phyloP scores from a whole-genome alignment of 2,329 filamentous ascomycete species.

The Penicillium vulpinum region DNA sequence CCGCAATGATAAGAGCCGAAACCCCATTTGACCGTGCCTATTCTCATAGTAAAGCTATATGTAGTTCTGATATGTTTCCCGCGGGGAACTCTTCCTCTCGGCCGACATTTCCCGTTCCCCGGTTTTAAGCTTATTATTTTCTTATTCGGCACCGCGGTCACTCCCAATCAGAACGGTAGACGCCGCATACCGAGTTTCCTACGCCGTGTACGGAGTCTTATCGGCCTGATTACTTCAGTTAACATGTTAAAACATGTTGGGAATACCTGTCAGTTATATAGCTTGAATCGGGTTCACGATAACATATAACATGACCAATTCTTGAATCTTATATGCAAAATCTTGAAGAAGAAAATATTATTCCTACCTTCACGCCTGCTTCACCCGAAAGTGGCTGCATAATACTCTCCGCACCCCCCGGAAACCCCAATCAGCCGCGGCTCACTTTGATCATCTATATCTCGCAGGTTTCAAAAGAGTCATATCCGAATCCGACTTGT shows the following conservation, averaged over 20 bases:
- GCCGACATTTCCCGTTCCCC: constrained; percentile 23
- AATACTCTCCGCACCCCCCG: constrained; percentile 1
- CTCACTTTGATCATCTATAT: neutral
- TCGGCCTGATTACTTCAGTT: no score
- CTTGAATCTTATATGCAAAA: constrained; percentile 3
- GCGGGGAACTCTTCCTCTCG: constrained; percentile 28
- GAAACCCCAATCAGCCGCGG: constrained; percentile 25
- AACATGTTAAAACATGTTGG: no score
- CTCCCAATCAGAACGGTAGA: constrained; percentile 13
- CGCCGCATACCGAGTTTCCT: constrained; percentile 27
- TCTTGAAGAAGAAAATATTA: neutral
- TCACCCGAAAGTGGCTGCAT: constrained; percentile 9
- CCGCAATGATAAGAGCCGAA: constrained; percentile 15
- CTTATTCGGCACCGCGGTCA: neutral
- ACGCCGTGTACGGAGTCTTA: constrained; percentile 23
- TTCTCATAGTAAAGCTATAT: neutral
- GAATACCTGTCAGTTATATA: constrained; percentile 16
- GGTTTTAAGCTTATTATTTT: neutral
- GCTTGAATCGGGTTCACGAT: neutral
- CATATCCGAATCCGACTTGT: constrained; percentile 15
- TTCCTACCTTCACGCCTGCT: constrained; percentile 7
- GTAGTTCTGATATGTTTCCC: constrained; percentile 17
- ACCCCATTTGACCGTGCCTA: neutral
- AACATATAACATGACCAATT: constrained; percentile 13
- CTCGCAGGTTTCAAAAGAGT: neutral